Evolutionary conservation across 2,329 filamentous ascomycete species (phyloP).

Genomic region (Dothideomycetes sp.): DNA sequence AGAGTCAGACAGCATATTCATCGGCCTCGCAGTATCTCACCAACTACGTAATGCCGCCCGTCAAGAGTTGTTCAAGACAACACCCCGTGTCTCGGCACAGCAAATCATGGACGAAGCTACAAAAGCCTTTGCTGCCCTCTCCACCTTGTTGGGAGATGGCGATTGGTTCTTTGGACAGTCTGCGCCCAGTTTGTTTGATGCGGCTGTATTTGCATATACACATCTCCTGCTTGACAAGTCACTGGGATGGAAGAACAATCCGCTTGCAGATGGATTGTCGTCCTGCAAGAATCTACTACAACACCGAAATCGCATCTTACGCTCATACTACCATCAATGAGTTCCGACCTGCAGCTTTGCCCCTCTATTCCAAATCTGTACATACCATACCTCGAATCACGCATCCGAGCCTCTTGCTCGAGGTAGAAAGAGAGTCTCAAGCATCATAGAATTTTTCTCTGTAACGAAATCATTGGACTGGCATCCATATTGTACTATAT

Average conservation of each 20-base stretch:
- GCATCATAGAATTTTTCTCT: no score
- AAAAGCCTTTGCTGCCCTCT: constrained; percentile 54
- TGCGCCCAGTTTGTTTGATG: constrained; percentile 70
- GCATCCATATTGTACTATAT: no score
- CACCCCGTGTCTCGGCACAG: constrained; percentile 30
- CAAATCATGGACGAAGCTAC: constrained; percentile 52
- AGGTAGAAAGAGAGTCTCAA: no score
- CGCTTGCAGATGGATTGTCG: constrained; percentile 48
- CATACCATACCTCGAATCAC: no score
- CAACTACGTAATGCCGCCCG: constrained; percentile 66
- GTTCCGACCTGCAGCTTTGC: no score
- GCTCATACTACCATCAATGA: constrained; percentile 33
- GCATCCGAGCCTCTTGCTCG: no score
- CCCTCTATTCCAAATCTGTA: no score
- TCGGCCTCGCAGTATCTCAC: constrained; percentile 53
- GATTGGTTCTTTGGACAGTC: constrained; percentile 52
- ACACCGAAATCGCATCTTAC: constrained; percentile 53
- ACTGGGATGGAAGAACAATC: constrained; percentile 55
- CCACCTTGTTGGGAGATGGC: constrained; percentile 47
- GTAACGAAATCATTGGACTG: no score
- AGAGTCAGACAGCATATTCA: constrained; percentile 50
- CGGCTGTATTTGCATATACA: constrained; percentile 81
- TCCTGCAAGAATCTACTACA: constrained; percentile 53
- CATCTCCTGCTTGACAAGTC: constrained; percentile 62
- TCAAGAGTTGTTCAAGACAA: constrained; percentile 58